Conservation (phyloP, 2,329 filamentous ascomycete species). For the Triangularia verruculosa region DNA sequence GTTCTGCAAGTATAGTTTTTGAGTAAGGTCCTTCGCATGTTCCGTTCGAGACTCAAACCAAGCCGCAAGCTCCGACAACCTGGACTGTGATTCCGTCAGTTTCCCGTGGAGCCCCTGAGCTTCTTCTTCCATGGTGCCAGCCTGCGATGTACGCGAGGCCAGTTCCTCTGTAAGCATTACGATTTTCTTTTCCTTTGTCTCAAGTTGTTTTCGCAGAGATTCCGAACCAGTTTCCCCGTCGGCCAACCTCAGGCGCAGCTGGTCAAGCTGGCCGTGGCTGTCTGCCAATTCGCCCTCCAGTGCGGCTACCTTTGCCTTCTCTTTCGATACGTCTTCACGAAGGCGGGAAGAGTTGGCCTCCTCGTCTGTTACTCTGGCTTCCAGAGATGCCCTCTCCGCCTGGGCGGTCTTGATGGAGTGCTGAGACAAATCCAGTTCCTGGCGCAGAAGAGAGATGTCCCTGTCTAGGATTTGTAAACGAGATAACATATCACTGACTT, state of each 20-base stretch:
- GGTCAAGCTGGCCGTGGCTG: slow-evolving; percentile 65
- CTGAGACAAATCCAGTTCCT: slow-evolving; percentile 61
- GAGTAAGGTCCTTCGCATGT: slow-evolving; percentile 78
- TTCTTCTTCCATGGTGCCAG: slow-evolving; percentile 74
- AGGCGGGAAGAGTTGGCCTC: slow-evolving; percentile 52
- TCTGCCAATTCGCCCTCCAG: slow-evolving; percentile 59
- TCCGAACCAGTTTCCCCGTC: slow-evolving; percentile 84
- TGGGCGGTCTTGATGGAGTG: slow-evolving; percentile 54
- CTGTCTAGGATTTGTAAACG: slow-evolving; percentile 59
- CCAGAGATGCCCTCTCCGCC: slow-evolving; percentile 52
- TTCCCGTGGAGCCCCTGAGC: slow-evolving; percentile 66
- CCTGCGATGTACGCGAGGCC: slow-evolving; percentile 70
- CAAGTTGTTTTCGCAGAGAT: slow-evolving; percentile 68
- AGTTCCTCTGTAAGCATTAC: slow-evolving; percentile 66
- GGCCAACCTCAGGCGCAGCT: slow-evolving; percentile 68
- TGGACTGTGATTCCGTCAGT: slow-evolving; percentile 51
- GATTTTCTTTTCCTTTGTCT: slow-evolving; percentile 72
- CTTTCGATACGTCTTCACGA: slow-evolving; percentile 51
- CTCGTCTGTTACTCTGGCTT: slow-evolving; percentile 50
- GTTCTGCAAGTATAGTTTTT: slow-evolving; percentile 77
- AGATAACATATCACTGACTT: slow-evolving; percentile 57
- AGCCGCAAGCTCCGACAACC: slow-evolving; percentile 48
- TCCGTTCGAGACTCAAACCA: slow-evolving; percentile 68
- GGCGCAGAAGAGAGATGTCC: slow-evolving; percentile 56
- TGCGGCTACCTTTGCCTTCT: slow-evolving; percentile 52